Base-by-base conservation (phyloP, 2,329 filamentous ascomycete genomes). In the Ceratocystiopsis brevicomis region DNA sequence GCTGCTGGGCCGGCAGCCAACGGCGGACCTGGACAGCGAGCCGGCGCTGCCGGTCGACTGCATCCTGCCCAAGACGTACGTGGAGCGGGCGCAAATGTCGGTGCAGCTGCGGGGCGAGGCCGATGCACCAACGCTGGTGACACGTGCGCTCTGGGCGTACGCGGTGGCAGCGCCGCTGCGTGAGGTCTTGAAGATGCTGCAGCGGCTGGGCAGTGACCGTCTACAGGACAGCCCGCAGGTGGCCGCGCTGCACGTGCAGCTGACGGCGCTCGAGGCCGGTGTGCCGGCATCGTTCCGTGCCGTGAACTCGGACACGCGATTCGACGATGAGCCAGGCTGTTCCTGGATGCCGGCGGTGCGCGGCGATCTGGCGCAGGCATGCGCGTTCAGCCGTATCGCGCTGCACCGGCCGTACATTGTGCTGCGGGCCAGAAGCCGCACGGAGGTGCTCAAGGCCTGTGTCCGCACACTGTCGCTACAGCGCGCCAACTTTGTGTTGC, bases 381-480 rank as follows among this genome's bases (percentile, higher is more conserved):
- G 63, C 12, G 59, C 65, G 0, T 74, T 77, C 52, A 66, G 69
- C 45, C 56, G 71, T 40, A 71, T 78, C 59, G 71, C 70, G 5
- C 59, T 78, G 36, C 74, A 78, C 47, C 63, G 73, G 19, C 71
- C 73, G 0, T 78, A 76, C 51, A 67, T 78, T 17, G 77, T 78
- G 49, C 72, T 71, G 15, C 65, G 69, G 13, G 54, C 62, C 6
- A 57, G 60, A 34, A 74, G 69, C 51, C 61, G 73, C n/a, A 60
- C 61, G 4, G 68, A 71, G 48, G 72, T 72, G 2, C 61, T 78
- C 5, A 62, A 63, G 50, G 71, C 73, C 5, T 71, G 68, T 40
- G 51, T 78, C 4, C 60, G 61, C 2, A 71, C 75, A 58, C 61
- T 78, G 2, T 63, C 69, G 19, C 59, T 69, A 15, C 73, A 78